Evolutionary conservation across 2,329 filamentous ascomycete species (phyloP), one percentile per base, ranked within the genome.

Genomic region (Talaromyces sp.): DNA sequence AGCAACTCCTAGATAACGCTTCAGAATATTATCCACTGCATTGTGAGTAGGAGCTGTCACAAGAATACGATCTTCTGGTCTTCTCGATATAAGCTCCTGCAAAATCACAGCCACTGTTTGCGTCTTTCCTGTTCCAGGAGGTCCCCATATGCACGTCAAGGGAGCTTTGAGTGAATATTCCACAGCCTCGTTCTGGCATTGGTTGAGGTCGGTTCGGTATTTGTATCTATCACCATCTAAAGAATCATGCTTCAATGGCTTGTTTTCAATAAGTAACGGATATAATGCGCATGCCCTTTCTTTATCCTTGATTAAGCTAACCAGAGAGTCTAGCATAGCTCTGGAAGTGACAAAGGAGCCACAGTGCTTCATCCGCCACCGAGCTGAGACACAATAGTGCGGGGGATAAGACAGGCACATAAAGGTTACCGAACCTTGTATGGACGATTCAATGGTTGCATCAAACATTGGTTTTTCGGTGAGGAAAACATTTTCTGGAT

Each of bases 91-190:
- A 2, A 23, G 23, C 23, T 23, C 23, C 23, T 23, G 23, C 23
- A 23, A 23, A 23, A 23, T 23, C 2, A 23, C 69, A 1, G 78
- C 74, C 6, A 79, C 74, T 0, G 77, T 80, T 40, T 77, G 72
- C 0, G 78, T 80, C 62, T 81, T 81, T 4, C 78, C 78, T 0
- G 79, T 80, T 4, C 79, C 79, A 0, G 78, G 78, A 12, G 79
- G 23, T 23, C 78, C 78, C 78, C 79, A 80, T 3, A 81, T 68
- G 52, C 75, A 79, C 2, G 74, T 74, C 2, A 81, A 63, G 4
- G 69, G 66, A 54, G 70, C 65, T 1, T 52, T 67, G 33, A 78
- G 63, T 3, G 76, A 64, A 31, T 68, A 70, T 30, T 58, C 33
- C 1, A 79, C 68, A 5, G 76, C 76, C 6, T 65, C 60, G 56